Evolutionary conservation across 148 eudicot species (phyloP), one percentile per base, ranked within the genome.

Genomic region (Camellia sinensis): DNA sequence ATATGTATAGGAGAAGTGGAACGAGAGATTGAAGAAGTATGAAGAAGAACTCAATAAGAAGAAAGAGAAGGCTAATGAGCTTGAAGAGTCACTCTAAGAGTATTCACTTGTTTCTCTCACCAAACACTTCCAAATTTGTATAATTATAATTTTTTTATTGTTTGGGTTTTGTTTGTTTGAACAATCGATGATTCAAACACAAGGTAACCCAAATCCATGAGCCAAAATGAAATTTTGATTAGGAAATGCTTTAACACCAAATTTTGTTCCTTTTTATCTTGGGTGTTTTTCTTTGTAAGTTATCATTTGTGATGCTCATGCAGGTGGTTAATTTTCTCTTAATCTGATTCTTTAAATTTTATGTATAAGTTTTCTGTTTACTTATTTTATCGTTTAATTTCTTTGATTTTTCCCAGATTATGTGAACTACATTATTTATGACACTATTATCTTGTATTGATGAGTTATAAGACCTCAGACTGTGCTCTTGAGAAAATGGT

Each of bases 21-120:
- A 87, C 29, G 91, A 85, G 79, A 79, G 87, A 77, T 83, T 89
- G 89, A 89, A 71, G 84, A 86, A 81, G 77, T 89, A 89, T 75
- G 88, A 83, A 54, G 82, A 84, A 59, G 89, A 89, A 78, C 84
- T 83, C 60, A 60, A 71, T 68, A 85, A 77, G 75, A 86, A 82
- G 73, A 81, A 73, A 29, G 50, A 60, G 53, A 76, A 60, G 53
- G 53, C 78, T 12, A 76, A 65, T 81, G 70, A 86, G 78, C 48
- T 77, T 64, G 80, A 66, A 64, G 87, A 83, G 67, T 78, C 73
- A 13, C 50, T 78, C 62, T 78, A 78, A 62, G 48, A 7, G 37
- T 29, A 29, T 48, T 46, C 3, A 8, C 22, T 44, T 19, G 48
- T 7, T 40, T 12, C 21, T 72, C 76, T 73, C 64, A 6, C 57